Conservation (phyloP, 208 protist genomes). For the Naegleria gruberi region DNA sequence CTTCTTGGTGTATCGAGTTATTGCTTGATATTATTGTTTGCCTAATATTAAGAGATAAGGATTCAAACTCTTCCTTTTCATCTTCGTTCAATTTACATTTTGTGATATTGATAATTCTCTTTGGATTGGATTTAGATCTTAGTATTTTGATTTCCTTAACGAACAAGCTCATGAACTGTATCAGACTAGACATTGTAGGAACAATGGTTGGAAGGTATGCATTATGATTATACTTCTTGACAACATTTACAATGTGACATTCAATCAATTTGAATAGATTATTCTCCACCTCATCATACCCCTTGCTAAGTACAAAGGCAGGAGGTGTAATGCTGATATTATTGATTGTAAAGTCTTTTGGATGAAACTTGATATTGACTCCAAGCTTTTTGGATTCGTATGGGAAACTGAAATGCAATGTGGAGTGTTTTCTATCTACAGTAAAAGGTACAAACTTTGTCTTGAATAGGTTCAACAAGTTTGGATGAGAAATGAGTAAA, state of each 20-base stretch:
- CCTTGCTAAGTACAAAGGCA: not conserved
- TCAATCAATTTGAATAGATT: not conserved
- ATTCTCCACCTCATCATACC: not conserved
- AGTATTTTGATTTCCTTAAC: not conserved
- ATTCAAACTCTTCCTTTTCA: not conserved
- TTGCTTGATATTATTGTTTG: not conserved
- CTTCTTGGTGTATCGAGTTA: not conserved
- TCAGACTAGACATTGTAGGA: not conserved
- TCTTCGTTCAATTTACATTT: not conserved
- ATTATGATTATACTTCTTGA: not conserved
- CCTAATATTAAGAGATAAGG: not conserved
- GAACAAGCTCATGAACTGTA: not conserved
- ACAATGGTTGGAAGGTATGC: not conserved
- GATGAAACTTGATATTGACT: not conserved
- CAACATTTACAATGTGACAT: not conserved
- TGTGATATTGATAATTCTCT: not conserved
- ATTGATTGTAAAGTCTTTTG: not conserved
- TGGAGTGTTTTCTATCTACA: not conserved
- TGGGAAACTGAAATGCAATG: not conserved
- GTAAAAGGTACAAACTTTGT: not conserved
- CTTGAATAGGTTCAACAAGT: not conserved
- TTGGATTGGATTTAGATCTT: not conserved
- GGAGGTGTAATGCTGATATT: not conserved
- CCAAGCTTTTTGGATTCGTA: not conserved
- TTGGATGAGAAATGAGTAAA: not conserved